Conservation (phyloP, 2,329 filamentous ascomycete genomes). For the Xylaria sp. region DNA sequence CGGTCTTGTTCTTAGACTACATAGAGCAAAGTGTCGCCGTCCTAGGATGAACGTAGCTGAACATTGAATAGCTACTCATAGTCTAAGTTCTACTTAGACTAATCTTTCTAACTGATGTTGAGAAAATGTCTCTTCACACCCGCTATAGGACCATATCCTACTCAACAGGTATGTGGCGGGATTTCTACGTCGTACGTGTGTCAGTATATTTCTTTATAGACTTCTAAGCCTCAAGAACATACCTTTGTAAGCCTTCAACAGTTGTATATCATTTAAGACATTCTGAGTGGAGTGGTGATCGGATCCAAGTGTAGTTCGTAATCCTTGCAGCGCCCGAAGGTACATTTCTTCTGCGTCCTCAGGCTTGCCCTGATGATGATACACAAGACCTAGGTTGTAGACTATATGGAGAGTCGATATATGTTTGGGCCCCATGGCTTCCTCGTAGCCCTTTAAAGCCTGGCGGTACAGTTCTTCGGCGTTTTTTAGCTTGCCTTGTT, state of each 20-base stretch:
- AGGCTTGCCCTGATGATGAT: neutral
- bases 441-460: slow-evolving; percentile 42
- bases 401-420: slow-evolving; percentile 6
- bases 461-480: slow-evolving; percentile 46
- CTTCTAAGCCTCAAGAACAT: neutral
- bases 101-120: no score
- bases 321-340: slow-evolving; percentile 3
- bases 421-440: slow-evolving; percentile 12
- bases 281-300: neutral
- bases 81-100: no score
- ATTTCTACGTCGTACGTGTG: neutral
- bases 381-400: slow-evolving; percentile 2
- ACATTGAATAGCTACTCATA: no score
- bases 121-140: no score
- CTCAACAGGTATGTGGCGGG: no score
- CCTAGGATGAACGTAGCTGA: no score
- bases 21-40: no score
- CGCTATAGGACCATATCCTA: no score
- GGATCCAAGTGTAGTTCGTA: neutral
- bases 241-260: neutral
- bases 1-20: no score
- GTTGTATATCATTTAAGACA: neutral
- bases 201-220: neutral
- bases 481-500: slow-evolving; percentile 40
- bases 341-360: slow-evolving; percentile 3